phyloP scores from a whole-genome alignment of 495 filamentous ascomycete species.

The Friedmanniomyces simplex region DNA sequence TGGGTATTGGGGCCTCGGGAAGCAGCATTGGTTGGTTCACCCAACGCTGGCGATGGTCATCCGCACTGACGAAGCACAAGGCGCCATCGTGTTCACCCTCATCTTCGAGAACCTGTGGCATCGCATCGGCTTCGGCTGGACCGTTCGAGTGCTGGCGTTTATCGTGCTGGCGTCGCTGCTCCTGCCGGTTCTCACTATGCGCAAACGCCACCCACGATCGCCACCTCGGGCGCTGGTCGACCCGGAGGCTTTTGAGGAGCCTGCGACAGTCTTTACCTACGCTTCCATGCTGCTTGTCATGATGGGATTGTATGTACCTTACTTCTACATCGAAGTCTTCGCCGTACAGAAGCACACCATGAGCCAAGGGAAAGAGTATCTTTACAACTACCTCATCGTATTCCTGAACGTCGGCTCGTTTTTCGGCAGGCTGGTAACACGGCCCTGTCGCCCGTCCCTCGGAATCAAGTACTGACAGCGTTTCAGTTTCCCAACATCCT shows the following conservation, averaged over 20 bases:
- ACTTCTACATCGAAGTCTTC: constrained; percentile 52
- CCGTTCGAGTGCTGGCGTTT: constrained; percentile 44
- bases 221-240: constrained; percentile 7
- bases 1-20: constrained; percentile 43
- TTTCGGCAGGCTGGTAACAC: constrained; percentile 30
- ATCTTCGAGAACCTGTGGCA: constrained; percentile 61
- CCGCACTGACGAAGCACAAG: not conserved
- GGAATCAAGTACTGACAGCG: constrained; percentile 47
- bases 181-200: constrained; percentile 26
- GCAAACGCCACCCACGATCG: not conserved
- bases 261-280: constrained; percentile 18
- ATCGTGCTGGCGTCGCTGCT: constrained; percentile 30
- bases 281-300: constrained; percentile 37
- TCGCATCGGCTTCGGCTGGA: constrained; percentile 51
- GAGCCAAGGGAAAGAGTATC: constrained; percentile 31
- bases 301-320: constrained; percentile 52
- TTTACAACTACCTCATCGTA: constrained; percentile 56
- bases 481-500: constrained; percentile 51
- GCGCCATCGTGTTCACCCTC: constrained; percentile 54
- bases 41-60: not conserved
- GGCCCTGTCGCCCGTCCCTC: constrained; percentile 36
- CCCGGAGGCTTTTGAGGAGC: constrained; percentile 16
- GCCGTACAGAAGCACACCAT: constrained; percentile 40
- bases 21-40: constrained; percentile 39
- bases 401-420: constrained; percentile 46